Conservation (phyloP, 176 grass and related monocot genomes). For the Triticum turgidum region DNA sequence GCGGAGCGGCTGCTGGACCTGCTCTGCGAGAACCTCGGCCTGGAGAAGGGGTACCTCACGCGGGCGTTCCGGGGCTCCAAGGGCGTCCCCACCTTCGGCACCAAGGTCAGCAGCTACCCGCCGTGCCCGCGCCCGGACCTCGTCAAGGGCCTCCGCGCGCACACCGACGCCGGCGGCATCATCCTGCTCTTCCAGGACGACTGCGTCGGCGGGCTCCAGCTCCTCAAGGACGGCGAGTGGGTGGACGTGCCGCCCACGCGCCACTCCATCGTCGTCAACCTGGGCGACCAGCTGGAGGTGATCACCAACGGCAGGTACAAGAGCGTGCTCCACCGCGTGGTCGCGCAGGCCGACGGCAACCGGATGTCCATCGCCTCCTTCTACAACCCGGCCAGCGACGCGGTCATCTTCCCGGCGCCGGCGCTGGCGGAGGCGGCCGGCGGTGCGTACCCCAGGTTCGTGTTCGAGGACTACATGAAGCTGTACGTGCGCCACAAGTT, state of each 20-base stretch:
- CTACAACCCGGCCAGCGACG: conserved; percentile 80
- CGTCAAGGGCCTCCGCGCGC: conserved; percentile 71
- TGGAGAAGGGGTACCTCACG: conserved; percentile 57
- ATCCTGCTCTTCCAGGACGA: conserved; percentile 91
- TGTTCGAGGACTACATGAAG: conserved; percentile 96
- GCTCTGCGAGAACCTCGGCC: conserved; percentile 71
- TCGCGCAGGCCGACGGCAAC: conserved; percentile 65
- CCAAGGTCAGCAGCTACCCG: conserved; percentile 93
- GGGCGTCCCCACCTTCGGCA: conserved; percentile 65
- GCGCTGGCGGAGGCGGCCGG: conserved; percentile 37
- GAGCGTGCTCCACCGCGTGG: conserved; percentile 77
- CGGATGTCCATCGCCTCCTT: conserved; percentile 91
- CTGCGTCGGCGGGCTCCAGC: conserved; percentile 60
- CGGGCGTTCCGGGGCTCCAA: conserved; percentile 42
- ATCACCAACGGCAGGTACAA: conserved; percentile 93
- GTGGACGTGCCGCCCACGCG: conserved; percentile 64
- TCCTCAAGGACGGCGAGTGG: conserved; percentile 77
- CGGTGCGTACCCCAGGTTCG: conserved; percentile 57
- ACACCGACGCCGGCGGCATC: conserved; percentile 90
- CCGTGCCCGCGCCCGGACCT: conserved; percentile 83
- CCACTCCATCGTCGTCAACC: conserved; percentile 77
- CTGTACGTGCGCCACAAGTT: conserved; percentile 77
- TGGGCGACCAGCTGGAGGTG: conserved; percentile 96
- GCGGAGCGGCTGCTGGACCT: conserved; percentile 66
- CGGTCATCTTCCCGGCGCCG: conserved; percentile 81